Base-by-base conservation (phyloP, 371 early-diverging fungal species). In the Chytridium lagenaria region DNA sequence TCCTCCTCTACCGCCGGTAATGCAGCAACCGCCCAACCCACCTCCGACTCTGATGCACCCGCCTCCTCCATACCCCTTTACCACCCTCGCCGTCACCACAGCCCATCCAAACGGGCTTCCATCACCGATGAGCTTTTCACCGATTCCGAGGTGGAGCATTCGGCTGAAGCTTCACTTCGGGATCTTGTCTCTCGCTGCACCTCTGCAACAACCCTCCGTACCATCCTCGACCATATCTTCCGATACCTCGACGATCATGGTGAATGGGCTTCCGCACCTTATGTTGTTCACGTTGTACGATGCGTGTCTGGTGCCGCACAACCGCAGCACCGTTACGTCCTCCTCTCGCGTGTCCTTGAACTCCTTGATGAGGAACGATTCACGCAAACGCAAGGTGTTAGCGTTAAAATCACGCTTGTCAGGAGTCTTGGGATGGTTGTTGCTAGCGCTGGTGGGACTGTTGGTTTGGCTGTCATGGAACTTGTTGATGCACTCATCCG, bases 391-490 rank as follows among this genome's bases (percentile, higher is more conserved):
- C 10, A 10, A 7, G 55, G 55, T 10, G 55, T 44, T 7, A 33
- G 2, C 0, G 34, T n/a, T 2, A 86, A 87, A 69, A 86, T 83
- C 16, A 88, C 88, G 0, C 77, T 91, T 36, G 83, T 90, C n/a
- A 78, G 82, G 1, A 80, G 85, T 15, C 74, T 92, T n/a, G 81
- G 84, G 19, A 81, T 84, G 0, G 77, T 92, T 15, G 70, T 92
- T 23, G 84, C 83, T 36, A 81, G 83, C 12, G 82, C 86, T 22
- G 73, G 85, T 44, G 87, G 87, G 2, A 79, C 92, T 39, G 88
- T 89, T 1, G 93, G 95, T 50, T 82, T 95, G 30, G 92, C 95
- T 1, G 91, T 92, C 0, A 81, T 94, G 70, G 96, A 95, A 77
- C 89, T 94, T 0, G 78, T 95, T 57, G 91, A 92, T 63, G 83